Evolutionary conservation across 1,139 yeast genomes (phyloP), one percentile per base, ranked within the genome.

Genomic region (Sugiyamaella novakii): DNA sequence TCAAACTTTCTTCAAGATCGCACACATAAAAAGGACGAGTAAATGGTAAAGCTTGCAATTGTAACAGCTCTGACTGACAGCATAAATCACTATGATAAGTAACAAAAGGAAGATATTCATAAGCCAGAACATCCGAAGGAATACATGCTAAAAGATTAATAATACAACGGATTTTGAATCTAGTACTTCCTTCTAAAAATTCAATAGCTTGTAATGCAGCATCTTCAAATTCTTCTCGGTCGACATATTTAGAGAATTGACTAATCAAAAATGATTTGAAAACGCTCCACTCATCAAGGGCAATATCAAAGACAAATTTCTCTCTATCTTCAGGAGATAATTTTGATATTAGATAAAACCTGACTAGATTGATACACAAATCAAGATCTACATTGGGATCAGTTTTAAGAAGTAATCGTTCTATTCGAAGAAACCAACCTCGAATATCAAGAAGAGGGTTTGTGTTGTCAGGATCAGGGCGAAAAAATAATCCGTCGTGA

Each of bases 341-440:
- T 6, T 17, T 5, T 14, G 21, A 11, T n/a, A 17, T 12, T 12
- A 33, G 11, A 15, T 17, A 12, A 15, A 33, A 33, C n/a, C 19
- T 17, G 12, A 17, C 36, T 12, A 29, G 14, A 29, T 15, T 15
- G 6, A 29, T 29, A 18, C 36, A 33, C n/a, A 8, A n/a, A 15
- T 33, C 36, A 5, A 33, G n/a, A 33, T 33, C 19, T n/a, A 18
- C n/a, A 17, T 15, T 18, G n/a, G 36, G 11, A 33, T 33, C 24
- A 17, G 14, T 5, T 5, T 17, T 33, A 6, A 33, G n/a, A 17
- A 33, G 36, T 15, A 33, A 11, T 33, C 36, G 17, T 33, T 33
- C 36, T 12, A 33, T 33, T 5, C 36, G 21, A 33, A 17, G 10
- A 15, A 33, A 33, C 36, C 36, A 33, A 3, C 36, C 36, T 33